A percentile compares a stretch with the other conserved stretches of the same genome.
phyloP scores from a whole-genome alignment of 177 flowering plant species.

The Vitis hybrid region DNA sequence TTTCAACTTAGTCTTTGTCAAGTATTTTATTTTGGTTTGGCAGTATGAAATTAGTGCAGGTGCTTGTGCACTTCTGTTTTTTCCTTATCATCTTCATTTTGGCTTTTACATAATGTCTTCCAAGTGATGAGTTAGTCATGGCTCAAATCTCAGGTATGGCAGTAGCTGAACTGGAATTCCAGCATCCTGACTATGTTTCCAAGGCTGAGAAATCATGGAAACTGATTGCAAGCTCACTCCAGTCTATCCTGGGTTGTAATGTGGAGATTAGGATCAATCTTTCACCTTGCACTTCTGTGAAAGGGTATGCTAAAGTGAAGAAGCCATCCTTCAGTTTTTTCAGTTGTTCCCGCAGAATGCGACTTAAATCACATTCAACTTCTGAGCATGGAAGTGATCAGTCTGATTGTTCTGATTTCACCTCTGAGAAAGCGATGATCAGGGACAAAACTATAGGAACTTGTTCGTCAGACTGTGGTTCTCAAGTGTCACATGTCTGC shows the following conservation, averaged over 20 bases:
- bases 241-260: constrained; percentile 63
- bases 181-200: constrained; percentile 49
- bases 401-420: constrained; percentile 38
- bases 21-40: no score
- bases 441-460: constrained; percentile 32
- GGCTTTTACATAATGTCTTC: background rate
- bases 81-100: background rate
- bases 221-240: constrained; percentile 72
- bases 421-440: constrained; percentile 37
- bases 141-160: constrained; percentile 54
- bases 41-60: no score
- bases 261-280: constrained; percentile 77
- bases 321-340: constrained; percentile 58
- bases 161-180: constrained; percentile 71
- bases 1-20: no score
- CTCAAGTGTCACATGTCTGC: constrained; percentile 33
- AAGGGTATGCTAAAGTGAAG: constrained; percentile 37
- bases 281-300: constrained; percentile 22
- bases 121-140: background rate
- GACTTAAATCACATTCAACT: constrained; percentile 28
- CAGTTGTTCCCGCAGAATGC: constrained; percentile 57
- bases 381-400: constrained; percentile 35
- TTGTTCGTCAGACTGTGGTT: constrained; percentile 39
- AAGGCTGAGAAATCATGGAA: constrained; percentile 90
- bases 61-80: background rate